Percentiles rank a stretch among this genome's conserved stretches.
These are phyloP conservation scores for Solanum microdontum DNA, from an alignment of 257 asterid genomes.

Conservation along the genomic window DNA sequence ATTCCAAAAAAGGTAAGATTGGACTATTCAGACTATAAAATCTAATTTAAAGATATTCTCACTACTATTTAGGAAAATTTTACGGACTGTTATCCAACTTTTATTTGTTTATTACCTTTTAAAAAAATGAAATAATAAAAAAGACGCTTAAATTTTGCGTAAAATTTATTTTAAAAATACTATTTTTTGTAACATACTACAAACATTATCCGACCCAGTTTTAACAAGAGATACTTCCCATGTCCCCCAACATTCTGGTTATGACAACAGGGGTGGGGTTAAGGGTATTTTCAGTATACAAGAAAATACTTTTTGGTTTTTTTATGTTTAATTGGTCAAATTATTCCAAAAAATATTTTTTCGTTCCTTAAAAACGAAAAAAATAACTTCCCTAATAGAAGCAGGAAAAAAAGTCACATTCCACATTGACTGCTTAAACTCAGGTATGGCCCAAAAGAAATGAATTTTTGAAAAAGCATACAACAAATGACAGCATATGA, in stretches of 20 bases:
- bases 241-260: too few species aligned
- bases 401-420: background rate
- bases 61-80: background rate
- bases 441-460: too few species aligned
- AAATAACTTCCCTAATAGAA: background rate
- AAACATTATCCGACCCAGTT: background rate
- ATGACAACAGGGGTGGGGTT: background rate
- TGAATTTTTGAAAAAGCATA: background rate
- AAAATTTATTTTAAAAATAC: too few species aligned
- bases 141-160: background rate
- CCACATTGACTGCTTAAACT: too few species aligned
- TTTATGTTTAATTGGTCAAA: too few species aligned
- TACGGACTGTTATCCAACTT: background rate
- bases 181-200: background rate
- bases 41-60: background rate
- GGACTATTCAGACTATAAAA: background rate
- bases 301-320: background rate
- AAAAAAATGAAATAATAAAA: too few species aligned
- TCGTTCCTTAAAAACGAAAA: too few species aligned
- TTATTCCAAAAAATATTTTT: too few species aligned
- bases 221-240: too few species aligned
- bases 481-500: background rate
- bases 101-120: too few species aligned
- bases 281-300: background rate
- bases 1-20: background rate